These are phyloP conservation scores for Aphanomyces invadans DNA, from an alignment of 352 stramenopile genomes.

Conservation along the genomic window DNA sequence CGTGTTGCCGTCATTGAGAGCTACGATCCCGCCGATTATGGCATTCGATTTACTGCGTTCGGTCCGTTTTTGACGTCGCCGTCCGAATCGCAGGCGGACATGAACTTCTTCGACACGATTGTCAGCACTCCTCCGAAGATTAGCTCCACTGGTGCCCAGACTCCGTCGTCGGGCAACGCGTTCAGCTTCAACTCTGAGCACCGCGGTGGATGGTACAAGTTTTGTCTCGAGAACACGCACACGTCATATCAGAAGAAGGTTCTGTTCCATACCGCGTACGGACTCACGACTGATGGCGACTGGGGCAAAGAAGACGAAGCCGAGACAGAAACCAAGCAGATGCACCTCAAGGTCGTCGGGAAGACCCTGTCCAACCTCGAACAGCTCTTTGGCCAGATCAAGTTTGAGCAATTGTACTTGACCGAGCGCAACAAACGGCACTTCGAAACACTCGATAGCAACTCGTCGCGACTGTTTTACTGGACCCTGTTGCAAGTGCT, in stretches of 20 bases:
- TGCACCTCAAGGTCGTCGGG: conserved; percentile 60
- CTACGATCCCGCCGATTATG: conserved; percentile 39
- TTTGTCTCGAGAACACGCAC: conserved; percentile 74
- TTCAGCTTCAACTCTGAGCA: conserved; percentile 85
- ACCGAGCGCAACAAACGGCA: conserved; percentile 56
- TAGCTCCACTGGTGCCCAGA: conserved; percentile 44
- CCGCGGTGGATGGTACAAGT: conserved; percentile 79
- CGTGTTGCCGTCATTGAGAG: conserved; percentile 72
- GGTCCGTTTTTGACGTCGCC: conserved; percentile 54
- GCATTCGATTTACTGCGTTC: conserved; percentile 70
- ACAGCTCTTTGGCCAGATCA: conserved; percentile 57
- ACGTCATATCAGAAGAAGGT: conserved; percentile 58
- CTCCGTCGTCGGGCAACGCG: conserved; percentile 40
- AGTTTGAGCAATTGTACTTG: conserved; percentile 77
- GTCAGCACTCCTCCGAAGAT: conserved; percentile 50
- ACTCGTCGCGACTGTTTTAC: conserved; percentile 66
- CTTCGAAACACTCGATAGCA: conserved; percentile 66
- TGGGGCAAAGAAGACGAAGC: conserved; percentile 67
- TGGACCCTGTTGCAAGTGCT: conserved; percentile 67
- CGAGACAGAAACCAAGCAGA: conserved; percentile 51
- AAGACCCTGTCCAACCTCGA: conserved; percentile 51
- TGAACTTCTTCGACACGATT: conserved; percentile 73
- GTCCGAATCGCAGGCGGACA: conserved; percentile 37
- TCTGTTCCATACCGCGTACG: conserved; percentile 76
- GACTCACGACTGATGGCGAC: conserved; percentile 67